Conservation (phyloP, 257 asterid species). For the Nicotiana obtusifolia region DNA sequence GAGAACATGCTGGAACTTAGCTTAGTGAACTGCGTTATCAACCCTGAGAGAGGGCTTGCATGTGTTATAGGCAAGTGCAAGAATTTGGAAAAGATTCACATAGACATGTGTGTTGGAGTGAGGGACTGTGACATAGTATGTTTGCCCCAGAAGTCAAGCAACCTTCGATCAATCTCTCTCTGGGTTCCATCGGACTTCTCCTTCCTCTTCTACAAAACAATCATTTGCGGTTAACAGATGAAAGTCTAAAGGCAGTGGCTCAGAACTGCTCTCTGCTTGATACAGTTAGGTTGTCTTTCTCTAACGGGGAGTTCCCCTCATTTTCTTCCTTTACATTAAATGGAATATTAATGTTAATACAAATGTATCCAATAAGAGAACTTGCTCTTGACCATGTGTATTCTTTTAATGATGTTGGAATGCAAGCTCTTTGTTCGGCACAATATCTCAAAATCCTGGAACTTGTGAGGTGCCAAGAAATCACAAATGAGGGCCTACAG, state of each 20-base stretch:
- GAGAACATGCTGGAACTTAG: constrained; percentile 62
- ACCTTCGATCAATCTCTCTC: constrained; percentile 63
- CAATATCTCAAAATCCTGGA: constrained; percentile 50
- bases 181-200: constrained; percentile 64
- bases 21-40: constrained; percentile 65
- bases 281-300: constrained; percentile 52
- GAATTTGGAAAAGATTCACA: constrained; percentile 55
- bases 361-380: constrained; percentile 58
- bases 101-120: constrained; percentile 79
- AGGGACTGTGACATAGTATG: constrained; percentile 60
- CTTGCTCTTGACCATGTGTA: constrained; percentile 62
- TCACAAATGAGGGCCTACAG: constrained; percentile 72
- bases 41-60: constrained; percentile 84
- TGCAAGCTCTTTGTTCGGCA: constrained; percentile 66
- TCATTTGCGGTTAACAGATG: constrained; percentile 60
- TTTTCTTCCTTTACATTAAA: constrained; percentile 48
- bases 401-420: constrained; percentile 60
- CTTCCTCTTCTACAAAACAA: constrained; percentile 52
- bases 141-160: constrained; percentile 59
- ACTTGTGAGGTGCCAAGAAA: constrained; percentile 72
- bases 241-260: constrained; percentile 58
- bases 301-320: constrained; percentile 58
- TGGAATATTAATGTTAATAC: constrained; percentile 56
- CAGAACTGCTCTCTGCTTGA: constrained; percentile 49
- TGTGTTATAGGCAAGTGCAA: constrained; percentile 65